These are phyloP conservation scores for Brassica balearica DNA, from an alignment of 441 rosid genomes.

Conservation along the genomic window DNA sequence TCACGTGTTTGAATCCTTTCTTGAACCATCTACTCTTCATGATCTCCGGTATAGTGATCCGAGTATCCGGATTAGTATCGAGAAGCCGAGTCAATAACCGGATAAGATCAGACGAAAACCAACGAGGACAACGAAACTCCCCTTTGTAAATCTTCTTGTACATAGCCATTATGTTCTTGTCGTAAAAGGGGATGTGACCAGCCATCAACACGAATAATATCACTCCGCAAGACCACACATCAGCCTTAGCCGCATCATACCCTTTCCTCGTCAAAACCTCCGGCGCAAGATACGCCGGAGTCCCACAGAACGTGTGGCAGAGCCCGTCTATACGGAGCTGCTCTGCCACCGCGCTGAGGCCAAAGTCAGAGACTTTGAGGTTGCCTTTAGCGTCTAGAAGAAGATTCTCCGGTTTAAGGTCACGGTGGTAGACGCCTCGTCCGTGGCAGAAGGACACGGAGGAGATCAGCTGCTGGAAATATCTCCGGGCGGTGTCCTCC, in stretches of 20 bases:
- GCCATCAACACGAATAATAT: slow-evolving; percentile 6
- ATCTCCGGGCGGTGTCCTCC: slow-evolving; percentile 1
- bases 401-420: slow-evolving; percentile 75
- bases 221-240: slow-evolving; percentile 5
- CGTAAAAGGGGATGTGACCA: slow-evolving; percentile 3
- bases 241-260: not conserved
- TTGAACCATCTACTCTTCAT: slow-evolving; percentile 12
- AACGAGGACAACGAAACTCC: not conserved
- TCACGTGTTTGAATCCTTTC: not conserved
- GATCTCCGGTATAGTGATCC: slow-evolving; percentile 6
- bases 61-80: not conserved
- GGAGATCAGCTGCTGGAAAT: slow-evolving; percentile 7
- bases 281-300: slow-evolving; percentile 5
- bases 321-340: not conserved
- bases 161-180: slow-evolving; percentile 6
- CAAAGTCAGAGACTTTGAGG: slow-evolving; percentile 57
- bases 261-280: slow-evolving; percentile 10
- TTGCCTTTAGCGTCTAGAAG: slow-evolving; percentile 74
- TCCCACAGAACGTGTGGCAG: slow-evolving; percentile 1
- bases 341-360: slow-evolving; percentile 7
- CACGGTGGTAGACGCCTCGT: not conserved
- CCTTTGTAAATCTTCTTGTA: slow-evolving; percentile 2
- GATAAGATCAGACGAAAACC: not conserved
- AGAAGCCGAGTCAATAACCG: slow-evolving; percentile 2
- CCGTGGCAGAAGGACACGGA: not conserved